Evolutionary conservation across 106 monocot species (phyloP).

Genomic region (Platanthera guangdongensis): DNA sequence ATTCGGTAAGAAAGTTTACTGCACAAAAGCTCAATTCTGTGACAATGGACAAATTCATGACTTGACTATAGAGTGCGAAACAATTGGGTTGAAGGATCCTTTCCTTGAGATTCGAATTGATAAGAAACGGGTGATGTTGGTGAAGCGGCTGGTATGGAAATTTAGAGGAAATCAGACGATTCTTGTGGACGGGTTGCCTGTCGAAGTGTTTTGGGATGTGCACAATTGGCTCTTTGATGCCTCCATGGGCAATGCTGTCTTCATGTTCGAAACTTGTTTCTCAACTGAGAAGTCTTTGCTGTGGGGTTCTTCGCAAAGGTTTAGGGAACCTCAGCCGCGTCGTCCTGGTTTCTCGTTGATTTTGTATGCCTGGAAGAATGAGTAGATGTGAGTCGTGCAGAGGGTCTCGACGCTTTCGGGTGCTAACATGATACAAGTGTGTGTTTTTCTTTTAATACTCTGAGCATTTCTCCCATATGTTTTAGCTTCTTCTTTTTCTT

Average conservation of each 20-base stretch:
- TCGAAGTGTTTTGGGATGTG: constrained; percentile 91
- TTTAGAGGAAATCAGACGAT: constrained; percentile 90
- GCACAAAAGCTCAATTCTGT: constrained; percentile 50
- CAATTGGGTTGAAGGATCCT: constrained; percentile 44
- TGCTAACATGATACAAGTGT: too few relatives aligned
- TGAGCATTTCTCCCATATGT: too few relatives aligned
- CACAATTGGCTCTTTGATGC: constrained; percentile 75
- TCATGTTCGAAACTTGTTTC: constrained; percentile 67
- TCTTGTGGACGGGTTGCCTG: constrained; percentile 58
- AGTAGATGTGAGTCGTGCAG: constrained; percentile 19
- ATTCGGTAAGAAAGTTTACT: constrained; percentile 67
- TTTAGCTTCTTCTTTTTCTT: too few relatives aligned
- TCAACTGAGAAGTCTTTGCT: constrained; percentile 37
- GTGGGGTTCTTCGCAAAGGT: constrained; percentile 34
- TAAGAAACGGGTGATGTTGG: constrained; percentile 71
- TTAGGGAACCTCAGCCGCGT: constrained; percentile 27
- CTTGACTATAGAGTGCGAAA: constrained; percentile 64
- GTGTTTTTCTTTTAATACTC: too few relatives aligned
- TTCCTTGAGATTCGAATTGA: constrained; percentile 71
- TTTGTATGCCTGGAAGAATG: constrained; percentile 78
- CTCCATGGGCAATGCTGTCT: constrained; percentile 41
- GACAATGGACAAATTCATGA: constrained; percentile 63
- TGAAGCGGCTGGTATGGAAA: constrained; percentile 76
- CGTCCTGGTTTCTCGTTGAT: constrained; percentile 67
- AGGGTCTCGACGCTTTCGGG: not conserved